Evolutionary conservation across 2,329 filamentous ascomycete genomes (phyloP).

Genomic region (Coniochaeta sp.): DNA sequence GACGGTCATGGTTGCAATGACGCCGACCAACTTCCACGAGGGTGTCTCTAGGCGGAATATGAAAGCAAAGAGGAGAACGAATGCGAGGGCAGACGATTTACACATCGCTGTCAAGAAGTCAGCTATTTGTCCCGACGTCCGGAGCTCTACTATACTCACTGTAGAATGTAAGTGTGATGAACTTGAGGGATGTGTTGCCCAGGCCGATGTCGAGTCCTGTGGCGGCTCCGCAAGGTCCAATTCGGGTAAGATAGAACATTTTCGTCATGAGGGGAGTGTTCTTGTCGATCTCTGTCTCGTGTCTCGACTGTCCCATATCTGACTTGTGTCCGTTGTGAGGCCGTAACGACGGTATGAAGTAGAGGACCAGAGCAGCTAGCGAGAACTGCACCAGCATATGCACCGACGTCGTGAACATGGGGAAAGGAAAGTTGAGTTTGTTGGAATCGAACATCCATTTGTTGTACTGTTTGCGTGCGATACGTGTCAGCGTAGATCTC

Average conservation of each 20-base stretch:
- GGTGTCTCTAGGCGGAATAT: slow-evolving; percentile 84
- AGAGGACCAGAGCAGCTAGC: slow-evolving; percentile 70
- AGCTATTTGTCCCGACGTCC: slow-evolving; percentile 8
- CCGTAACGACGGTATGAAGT: slow-evolving; percentile 73
- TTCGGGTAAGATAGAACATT: slow-evolving; percentile 84
- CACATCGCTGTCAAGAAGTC: slow-evolving; percentile 65
- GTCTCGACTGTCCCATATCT: slow-evolving; percentile 41
- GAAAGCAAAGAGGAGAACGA: slow-evolving; percentile 93
- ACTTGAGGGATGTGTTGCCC: slow-evolving; percentile 91
- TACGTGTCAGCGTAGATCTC: slow-evolving; percentile 12
- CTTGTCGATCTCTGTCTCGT: slow-evolving; percentile 40
- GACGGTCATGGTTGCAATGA: slow-evolving; percentile 85
- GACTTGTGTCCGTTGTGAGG: slow-evolving; percentile 47
- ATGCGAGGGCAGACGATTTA: slow-evolving; percentile 92
- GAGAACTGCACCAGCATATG: slow-evolving; percentile 95
- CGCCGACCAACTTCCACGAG: slow-evolving; percentile 75
- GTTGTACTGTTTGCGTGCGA: slow-evolving; percentile 71
- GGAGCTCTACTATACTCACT: slow-evolving; percentile 40
- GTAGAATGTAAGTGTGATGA: slow-evolving; percentile 94
- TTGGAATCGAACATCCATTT: slow-evolving; percentile 98
- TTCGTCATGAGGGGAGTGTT: slow-evolving; percentile 66
- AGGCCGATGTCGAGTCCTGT: slow-evolving; percentile 94
- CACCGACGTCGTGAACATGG: slow-evolving; percentile 87
- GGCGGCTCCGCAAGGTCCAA: slow-evolving; percentile 84
- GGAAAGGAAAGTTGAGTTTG: slow-evolving; percentile 84